Evolutionary conservation across 2,329 filamentous ascomycete genomes (phyloP).

Genomic region (Westerdykella sp.): DNA sequence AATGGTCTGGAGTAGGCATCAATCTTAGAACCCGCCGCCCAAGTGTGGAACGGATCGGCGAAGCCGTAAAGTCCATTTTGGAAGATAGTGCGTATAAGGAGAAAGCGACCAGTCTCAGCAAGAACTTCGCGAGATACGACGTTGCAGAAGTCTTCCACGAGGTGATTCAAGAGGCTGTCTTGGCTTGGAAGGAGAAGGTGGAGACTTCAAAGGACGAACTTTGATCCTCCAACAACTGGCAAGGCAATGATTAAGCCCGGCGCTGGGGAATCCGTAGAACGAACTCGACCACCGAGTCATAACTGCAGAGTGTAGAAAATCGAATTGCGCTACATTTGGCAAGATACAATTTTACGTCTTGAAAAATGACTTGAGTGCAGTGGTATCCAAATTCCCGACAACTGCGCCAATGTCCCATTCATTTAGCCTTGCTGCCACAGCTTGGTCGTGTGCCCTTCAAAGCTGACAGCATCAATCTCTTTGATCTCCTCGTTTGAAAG

Average conservation of each 20-base stretch:
- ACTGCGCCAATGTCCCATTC: not conserved
- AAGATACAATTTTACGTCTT: no score
- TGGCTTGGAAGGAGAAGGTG: conserved; percentile 6
- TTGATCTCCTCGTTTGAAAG: conserved; percentile 39
- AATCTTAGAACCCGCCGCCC: conserved; percentile 39
- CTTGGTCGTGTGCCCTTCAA: conserved; percentile 36
- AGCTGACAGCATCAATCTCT: conserved; percentile 38
- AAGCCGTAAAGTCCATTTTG: conserved; percentile 12
- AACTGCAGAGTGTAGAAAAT: no score
- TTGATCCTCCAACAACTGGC: no score
- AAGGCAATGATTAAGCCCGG: no score
- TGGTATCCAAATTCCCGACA: not conserved
- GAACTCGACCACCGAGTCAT: no score
- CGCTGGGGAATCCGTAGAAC: not conserved
- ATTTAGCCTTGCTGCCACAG: conserved; percentile 42
- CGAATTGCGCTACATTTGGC: no score
- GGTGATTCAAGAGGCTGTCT: conserved; percentile 12
- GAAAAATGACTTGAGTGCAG: not conserved
- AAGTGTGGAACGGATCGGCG: conserved; percentile 10
- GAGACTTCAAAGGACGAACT: not conserved
- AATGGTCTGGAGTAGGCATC: conserved; percentile 42
- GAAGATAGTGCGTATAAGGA: conserved; percentile 10
- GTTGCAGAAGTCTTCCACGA: conserved; percentile 12
- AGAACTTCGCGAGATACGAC: conserved; percentile 17
- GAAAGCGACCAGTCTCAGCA: conserved; percentile 15